Base-by-base conservation (phyloP, 129 eudicot genomes). In the Helichrysum umbraculigerum region DNA sequence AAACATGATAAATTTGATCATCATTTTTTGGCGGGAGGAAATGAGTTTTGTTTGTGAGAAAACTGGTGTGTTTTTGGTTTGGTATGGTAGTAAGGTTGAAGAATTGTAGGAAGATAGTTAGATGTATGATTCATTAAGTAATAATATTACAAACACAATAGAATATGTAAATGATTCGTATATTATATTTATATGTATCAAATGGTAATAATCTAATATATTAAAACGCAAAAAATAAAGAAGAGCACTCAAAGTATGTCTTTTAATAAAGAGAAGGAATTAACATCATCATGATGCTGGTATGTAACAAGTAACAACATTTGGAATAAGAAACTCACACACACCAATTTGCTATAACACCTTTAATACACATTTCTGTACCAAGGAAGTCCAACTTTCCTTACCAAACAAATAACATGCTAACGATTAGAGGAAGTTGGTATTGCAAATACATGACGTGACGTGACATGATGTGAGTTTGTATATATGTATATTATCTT, bases 21-120 rank as follows among this genome's bases (percentile, higher is more conserved):
- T 15, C 80, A 84, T 68, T 75, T 73, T 81, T 75, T 44, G 65
- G 70, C 76, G 44, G 65, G 34, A 15, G 28, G 56, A 25, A 35
- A 32, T 39, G 80, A 57, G 61, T 54, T 60, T 41, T 50, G 76
- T 39, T 63, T 73, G 85, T 68, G 74, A 39, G 33, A 56, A 51
- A 77, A 72, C 44, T 83, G 76, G 75, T 77, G 81, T 79, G 79
- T 21, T 84, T 75, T 68, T 50, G 63, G 78, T 70, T 80, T 76
- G 66, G 76, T 78, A 30, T 59, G 10, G 69, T 51, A 72, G 71
- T 57, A 28, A 51, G 68, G 88, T 81, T 84, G 85, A 54, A 51
- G 47, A 51, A 81, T 71, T 72, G 75, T 67, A 74, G 71, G 83
- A 42, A 70, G 78, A 34, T 58, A 66, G 41, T 57, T 41, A 73